phyloP scores from a whole-genome alignment of 345 rosid genomes.

The Ceriops decandra region DNA sequence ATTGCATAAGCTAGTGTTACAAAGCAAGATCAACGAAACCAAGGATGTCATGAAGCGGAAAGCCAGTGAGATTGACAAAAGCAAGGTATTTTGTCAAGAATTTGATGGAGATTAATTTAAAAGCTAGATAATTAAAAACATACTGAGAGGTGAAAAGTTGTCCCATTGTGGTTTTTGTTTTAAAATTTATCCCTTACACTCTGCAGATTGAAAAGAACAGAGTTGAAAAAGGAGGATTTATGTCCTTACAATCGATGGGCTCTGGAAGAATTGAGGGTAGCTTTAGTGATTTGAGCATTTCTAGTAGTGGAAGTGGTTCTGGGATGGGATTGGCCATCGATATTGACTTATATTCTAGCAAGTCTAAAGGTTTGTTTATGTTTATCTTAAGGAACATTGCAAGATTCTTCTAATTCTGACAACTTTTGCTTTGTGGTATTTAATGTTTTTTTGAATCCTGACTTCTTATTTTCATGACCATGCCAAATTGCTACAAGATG shows the following conservation, averaged over 20 bases:
- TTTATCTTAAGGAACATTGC: constrained; percentile 1
- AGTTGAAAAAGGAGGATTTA: constrained; percentile 87
- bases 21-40: constrained; percentile 97
- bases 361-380: constrained; percentile 67
- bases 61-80: constrained; percentile 98
- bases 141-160: too few relatives aligned
- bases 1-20: constrained; percentile 91
- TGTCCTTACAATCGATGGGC: constrained; percentile 80
- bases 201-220: constrained; percentile 88
- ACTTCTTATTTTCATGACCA: not conserved
- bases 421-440: not conserved
- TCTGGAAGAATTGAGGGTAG: constrained; percentile 84
- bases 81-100: constrained; percentile 56
- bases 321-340: constrained; percentile 77
- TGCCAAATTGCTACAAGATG: too few relatives aligned
- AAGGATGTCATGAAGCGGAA: constrained; percentile 97
- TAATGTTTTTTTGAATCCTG: constrained; percentile 2
- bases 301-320: constrained; percentile 72
- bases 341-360: constrained; percentile 66
- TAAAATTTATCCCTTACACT: not conserved
- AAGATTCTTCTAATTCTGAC: not conserved
- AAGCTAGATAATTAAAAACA: too few relatives aligned
- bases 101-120: too few relatives aligned
- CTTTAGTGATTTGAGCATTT: constrained; percentile 79
- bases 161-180: too few relatives aligned